These are phyloP conservation scores for Geranium brycei DNA, from an alignment of 345 rosid species.

Conservation along the genomic window DNA sequence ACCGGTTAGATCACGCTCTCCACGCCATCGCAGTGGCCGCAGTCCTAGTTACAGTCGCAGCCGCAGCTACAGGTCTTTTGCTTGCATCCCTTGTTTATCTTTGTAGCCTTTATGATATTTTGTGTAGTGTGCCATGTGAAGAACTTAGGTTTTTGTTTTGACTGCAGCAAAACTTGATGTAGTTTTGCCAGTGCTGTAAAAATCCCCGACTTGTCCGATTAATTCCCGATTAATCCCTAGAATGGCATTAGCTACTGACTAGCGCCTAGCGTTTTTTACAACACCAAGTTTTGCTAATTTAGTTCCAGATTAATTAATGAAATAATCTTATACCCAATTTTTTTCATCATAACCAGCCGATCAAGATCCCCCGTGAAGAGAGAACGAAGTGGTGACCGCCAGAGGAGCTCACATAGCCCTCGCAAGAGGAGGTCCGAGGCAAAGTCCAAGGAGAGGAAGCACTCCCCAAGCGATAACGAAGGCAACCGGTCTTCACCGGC, in stretches of 20 bases:
- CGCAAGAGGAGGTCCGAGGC: background rate
- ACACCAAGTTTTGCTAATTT: no score
- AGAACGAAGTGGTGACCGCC: constrained; percentile 30
- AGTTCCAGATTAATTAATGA: no score
- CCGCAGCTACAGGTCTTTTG: constrained; percentile 58
- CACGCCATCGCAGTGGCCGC: constrained; percentile 69
- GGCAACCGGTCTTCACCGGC: constrained; percentile 16
- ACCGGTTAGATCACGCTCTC: constrained; percentile 28
- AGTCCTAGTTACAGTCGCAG: constrained; percentile 73
- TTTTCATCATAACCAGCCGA: constrained; percentile 22
- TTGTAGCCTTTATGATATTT: no score
- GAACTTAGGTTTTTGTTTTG: no score
- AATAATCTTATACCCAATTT: background rate
- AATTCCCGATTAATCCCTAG: no score
- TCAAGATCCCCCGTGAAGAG: constrained; percentile 64
- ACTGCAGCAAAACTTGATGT: no score
- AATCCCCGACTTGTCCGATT: no score
- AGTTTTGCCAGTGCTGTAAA: no score
- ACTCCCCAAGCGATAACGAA: background rate
- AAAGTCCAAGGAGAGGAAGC: background rate
- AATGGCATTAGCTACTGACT: no score
- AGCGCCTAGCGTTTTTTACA: no score
- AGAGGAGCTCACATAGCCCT: background rate
- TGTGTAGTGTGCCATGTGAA: no score
- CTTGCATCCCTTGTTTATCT: no score